Conservation (phyloP, 805 yeast species). For the Naumovozyma castellii region DNA sequence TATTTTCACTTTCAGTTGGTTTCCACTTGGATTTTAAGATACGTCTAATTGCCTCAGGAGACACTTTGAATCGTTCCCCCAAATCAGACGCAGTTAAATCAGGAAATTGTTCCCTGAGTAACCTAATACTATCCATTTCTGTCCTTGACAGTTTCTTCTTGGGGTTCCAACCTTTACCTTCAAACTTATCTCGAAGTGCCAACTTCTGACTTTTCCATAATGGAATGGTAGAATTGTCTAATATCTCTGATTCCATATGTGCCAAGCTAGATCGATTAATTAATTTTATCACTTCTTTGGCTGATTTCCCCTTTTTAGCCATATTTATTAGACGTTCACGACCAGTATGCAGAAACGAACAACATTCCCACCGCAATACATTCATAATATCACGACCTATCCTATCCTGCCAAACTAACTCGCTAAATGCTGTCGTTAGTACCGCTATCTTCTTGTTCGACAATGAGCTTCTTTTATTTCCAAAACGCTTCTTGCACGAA, state of each 20-base stretch:
- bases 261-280: constrained; percentile 13
- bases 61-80: constrained; percentile 54
- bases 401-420: too few relatives aligned
- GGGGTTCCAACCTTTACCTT: constrained; percentile 57
- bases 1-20: constrained; percentile 49
- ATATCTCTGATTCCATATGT: constrained; percentile 6
- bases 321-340: too few relatives aligned
- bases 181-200: constrained; percentile 52
- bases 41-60: constrained; percentile 76
- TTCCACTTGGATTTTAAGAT: constrained; percentile 70
- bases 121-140: constrained; percentile 55
- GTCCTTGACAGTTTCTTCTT: constrained; percentile 54
- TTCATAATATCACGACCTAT: background rate
- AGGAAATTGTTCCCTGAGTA: constrained; percentile 49
- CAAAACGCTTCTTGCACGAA: background rate
- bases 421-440: too few relatives aligned
- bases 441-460: background rate
- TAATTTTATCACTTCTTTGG: constrained; percentile 12
- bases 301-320: constrained; percentile 3
- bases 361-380: background rate
- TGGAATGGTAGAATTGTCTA: constrained; percentile 32
- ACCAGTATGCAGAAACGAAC: background rate
- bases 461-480: background rate
- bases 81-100: constrained; percentile 49
- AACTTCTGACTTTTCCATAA: constrained; percentile 65